phyloP scores from a whole-genome alignment of 148 eudicot genomes.

The Polygonum maritimum region DNA sequence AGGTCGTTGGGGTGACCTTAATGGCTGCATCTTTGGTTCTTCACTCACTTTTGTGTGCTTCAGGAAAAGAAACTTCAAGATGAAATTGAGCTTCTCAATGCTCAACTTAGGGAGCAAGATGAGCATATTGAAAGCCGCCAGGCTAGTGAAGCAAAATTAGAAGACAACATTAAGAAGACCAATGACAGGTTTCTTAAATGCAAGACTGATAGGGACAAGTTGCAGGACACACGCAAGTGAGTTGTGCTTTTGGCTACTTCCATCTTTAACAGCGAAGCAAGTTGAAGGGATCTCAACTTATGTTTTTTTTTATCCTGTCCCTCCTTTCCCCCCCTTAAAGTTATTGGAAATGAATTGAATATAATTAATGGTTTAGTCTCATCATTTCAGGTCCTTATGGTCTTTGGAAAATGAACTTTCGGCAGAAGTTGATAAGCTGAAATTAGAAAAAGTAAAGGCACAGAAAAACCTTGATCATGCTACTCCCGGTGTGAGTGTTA shows the following conservation, averaged over 20 bases:
- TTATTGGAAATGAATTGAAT: neutral
- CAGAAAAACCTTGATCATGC: slow-evolving; percentile 94
- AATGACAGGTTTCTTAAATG: slow-evolving; percentile 43
- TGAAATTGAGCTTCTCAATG: slow-evolving; percentile 59
- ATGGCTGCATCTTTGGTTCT: neutral
- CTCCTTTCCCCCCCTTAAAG: neutral
- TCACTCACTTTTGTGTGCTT: slow-evolving; percentile 11
- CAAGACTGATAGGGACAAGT: slow-evolving; percentile 63
- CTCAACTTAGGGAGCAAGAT: slow-evolving; percentile 51
- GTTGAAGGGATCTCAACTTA: neutral
- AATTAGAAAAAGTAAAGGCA: slow-evolving; percentile 78
- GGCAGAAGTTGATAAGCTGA: slow-evolving; percentile 70
- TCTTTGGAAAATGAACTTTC: slow-evolving; percentile 70
- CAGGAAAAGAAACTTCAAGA: slow-evolving; percentile 64
- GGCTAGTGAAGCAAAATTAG: slow-evolving; percentile 35
- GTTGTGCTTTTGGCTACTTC: slow-evolving; percentile 14
- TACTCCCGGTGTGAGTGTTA: slow-evolving; percentile 85
- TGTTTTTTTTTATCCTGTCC: neutral
- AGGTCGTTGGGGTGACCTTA: neutral
- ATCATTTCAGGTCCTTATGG: slow-evolving; percentile 65
- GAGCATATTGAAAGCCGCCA: slow-evolving; percentile 41
- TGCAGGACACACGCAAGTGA: slow-evolving; percentile 90
- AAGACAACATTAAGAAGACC: slow-evolving; percentile 41
- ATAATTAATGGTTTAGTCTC: slow-evolving; percentile 1
- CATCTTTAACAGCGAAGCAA: neutral